Conservation (phyloP, 768 basidiomycete genomes). For the Macrocybe gigantea region DNA sequence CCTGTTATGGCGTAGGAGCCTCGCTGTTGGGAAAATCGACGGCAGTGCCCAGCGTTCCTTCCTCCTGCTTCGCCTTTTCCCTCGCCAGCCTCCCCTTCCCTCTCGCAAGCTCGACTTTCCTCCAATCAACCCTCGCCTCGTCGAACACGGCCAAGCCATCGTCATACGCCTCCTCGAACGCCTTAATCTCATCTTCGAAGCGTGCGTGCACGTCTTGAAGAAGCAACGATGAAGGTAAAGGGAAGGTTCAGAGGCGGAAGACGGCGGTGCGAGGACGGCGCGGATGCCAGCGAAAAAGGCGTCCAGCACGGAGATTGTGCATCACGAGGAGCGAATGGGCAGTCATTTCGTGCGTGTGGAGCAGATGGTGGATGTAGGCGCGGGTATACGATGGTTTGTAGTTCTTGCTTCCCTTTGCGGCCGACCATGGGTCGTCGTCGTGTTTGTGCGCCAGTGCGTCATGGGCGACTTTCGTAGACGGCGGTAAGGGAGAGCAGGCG, state of each 20-base stretch:
- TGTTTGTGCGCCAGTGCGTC: no score
- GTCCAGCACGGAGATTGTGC: conserved; percentile 73
- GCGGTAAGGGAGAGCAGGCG: conserved; percentile 30
- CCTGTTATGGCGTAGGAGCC: not conserved
- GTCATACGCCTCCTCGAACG: conserved; percentile 50
- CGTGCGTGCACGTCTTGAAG: not conserved
- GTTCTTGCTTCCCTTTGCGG: no score
- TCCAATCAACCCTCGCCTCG: conserved; percentile 53
- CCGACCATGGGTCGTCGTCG: no score
- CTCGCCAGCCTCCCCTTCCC: conserved; percentile 72
- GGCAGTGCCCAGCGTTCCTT: not conserved
- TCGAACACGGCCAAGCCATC: conserved; percentile 37
- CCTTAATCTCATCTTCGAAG: conserved; percentile 41
- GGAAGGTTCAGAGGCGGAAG: no score
- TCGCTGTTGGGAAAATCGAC: not conserved
- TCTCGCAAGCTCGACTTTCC: conserved; percentile 59
- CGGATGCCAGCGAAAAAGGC: conserved; percentile 61
- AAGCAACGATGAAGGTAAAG: conserved; percentile 2
- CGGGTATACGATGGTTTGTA: conserved; percentile 31
- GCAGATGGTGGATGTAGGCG: conserved; percentile 79
- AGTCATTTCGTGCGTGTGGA: conserved; percentile 89
- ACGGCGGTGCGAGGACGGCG: conserved; percentile 12
- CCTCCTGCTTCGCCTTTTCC: conserved; percentile 43
- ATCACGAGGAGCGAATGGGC: conserved; percentile 68
- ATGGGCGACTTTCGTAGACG: no score